phyloP scores from a whole-genome alignment of 2,329 filamentous ascomycete species.

The Colletotrichum sp. region DNA sequence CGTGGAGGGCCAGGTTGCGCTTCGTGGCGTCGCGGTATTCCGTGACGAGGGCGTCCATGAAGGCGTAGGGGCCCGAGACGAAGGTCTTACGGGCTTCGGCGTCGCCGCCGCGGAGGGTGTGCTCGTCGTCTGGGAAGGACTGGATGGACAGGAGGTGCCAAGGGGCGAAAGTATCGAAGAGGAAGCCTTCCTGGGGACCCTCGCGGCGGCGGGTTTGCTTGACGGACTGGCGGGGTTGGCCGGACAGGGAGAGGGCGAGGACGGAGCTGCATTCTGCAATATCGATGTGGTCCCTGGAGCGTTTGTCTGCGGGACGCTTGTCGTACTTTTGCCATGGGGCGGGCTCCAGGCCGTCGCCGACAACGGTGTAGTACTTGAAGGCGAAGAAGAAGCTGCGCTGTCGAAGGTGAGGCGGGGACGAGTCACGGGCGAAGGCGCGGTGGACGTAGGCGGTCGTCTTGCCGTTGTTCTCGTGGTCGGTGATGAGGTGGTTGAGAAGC shows the following conservation, averaged over 20 bases:
- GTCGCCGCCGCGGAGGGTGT: constrained; percentile 60
- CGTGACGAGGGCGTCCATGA: constrained; percentile 60
- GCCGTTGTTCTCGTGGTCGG: constrained; percentile 47
- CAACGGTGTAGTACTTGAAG: constrained; percentile 70
- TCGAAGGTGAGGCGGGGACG: constrained; percentile 44
- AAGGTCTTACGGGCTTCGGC: constrained; percentile 54
- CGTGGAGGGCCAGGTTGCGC: constrained; percentile 61
- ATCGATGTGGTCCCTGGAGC: constrained; percentile 56
- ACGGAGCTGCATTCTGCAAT: constrained; percentile 65
- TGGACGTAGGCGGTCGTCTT: constrained; percentile 54
- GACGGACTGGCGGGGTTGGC: constrained; percentile 53
- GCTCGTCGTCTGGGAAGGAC: constrained; percentile 64
- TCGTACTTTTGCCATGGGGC: constrained; percentile 66
- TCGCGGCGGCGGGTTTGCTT: constrained; percentile 54
- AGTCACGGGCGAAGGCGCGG: constrained; percentile 45
- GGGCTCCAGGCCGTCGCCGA: constrained; percentile 59
- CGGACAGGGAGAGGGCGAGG: constrained; percentile 62
- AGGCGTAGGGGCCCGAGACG: constrained; percentile 66
- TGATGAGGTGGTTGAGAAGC: constrained; percentile 58
- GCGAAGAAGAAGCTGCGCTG: constrained; percentile 66
- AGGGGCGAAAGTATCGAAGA: constrained; percentile 64
- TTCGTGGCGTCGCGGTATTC: constrained; percentile 67
- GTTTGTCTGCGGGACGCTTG: constrained; percentile 41
- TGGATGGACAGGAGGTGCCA: constrained; percentile 66
- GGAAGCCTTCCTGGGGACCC: constrained; percentile 50